Conservation (phyloP, 768 basidiomycete species). For the Suillus luteus region DNA sequence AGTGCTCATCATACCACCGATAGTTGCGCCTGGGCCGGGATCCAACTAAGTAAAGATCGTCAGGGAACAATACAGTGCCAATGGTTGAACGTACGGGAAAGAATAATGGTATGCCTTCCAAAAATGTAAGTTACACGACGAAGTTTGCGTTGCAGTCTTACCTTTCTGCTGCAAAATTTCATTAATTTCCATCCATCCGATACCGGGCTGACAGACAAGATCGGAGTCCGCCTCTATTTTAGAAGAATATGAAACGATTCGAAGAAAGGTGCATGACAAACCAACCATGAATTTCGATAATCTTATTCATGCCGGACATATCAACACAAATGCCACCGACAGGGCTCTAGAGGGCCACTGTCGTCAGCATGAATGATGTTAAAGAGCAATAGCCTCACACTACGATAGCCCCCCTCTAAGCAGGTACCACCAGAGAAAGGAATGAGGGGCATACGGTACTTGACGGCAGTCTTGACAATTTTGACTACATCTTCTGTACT, state of each 20-base stretch:
- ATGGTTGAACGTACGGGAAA: slow-evolving; percentile 59
- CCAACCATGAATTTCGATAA: slow-evolving; percentile 72
- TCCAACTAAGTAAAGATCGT: slow-evolving; percentile 52
- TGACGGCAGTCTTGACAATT: slow-evolving; percentile 73
- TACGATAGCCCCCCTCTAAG: slow-evolving; percentile 75
- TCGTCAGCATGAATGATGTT: not conserved
- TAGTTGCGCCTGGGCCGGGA: slow-evolving; percentile 76
- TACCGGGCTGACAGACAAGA: slow-evolving; percentile 73
- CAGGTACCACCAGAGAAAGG: slow-evolving; percentile 83
- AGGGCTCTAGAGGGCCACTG: slow-evolving; percentile 17
- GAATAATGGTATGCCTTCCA: slow-evolving; percentile 73
- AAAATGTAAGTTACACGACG: not conserved
- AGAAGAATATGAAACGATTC: not conserved
- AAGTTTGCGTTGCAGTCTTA: slow-evolving; percentile 14
- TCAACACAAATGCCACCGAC: slow-evolving; percentile 79
- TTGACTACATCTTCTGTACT: slow-evolving; percentile 82
- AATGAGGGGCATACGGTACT: slow-evolving; percentile 74
- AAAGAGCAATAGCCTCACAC: slow-evolving; percentile 43
- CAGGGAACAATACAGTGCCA: not conserved
- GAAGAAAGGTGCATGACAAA: slow-evolving; percentile 3
- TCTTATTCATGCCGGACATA: slow-evolving; percentile 75
- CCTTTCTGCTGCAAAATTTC: slow-evolving; percentile 65
- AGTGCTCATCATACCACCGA: slow-evolving; percentile 86
- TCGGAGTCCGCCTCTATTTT: slow-evolving; percentile 66
- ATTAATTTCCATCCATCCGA: slow-evolving; percentile 73